Conservation (phyloP, 2,329 filamentous ascomycete species). For the Decorospora gaudefroyi region DNA sequence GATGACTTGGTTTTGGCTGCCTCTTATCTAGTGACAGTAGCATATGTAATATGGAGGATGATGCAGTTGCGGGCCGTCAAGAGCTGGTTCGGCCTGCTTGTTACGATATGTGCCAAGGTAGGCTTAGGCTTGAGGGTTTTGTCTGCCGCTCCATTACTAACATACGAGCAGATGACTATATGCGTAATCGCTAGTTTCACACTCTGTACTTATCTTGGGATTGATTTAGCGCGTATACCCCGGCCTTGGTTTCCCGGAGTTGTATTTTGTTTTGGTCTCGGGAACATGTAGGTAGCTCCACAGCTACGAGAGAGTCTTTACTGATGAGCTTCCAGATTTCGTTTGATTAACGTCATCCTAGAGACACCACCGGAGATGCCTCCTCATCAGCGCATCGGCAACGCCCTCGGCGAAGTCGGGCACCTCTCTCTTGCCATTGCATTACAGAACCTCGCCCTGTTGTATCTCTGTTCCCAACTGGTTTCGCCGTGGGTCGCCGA, state of each 20-base stretch:
- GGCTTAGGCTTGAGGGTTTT: constrained; percentile 6
- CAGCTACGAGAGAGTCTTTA: background rate
- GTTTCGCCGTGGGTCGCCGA: constrained; percentile 72
- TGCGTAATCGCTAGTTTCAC: constrained; percentile 81
- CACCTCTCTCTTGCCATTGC: constrained; percentile 70
- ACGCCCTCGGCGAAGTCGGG: constrained; percentile 74
- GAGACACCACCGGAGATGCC: constrained; percentile 70
- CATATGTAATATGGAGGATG: constrained; percentile 70
- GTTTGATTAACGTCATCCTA: constrained; percentile 77
- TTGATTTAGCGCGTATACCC: constrained; percentile 76
- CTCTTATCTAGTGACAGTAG: constrained; percentile 66
- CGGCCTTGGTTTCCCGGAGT: constrained; percentile 75
- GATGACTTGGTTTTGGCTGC: constrained; percentile 67
- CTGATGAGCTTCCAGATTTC: constrained; percentile 57
- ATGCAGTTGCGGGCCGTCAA: constrained; percentile 74
- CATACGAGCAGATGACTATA: constrained; percentile 57
- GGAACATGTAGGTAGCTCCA: constrained; percentile 62
- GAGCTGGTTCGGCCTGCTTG: constrained; percentile 71
- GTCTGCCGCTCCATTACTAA: constrained; percentile 18
- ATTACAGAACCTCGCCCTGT: constrained; percentile 68
- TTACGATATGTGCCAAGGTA: constrained; percentile 69
- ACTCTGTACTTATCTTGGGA: constrained; percentile 73
- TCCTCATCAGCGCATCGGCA: constrained; percentile 70
- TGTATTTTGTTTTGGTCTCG: constrained; percentile 75
- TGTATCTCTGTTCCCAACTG: constrained; percentile 67